phyloP scores from a whole-genome alignment of 805 yeast species.

The Yamadazyma philogaea region DNA sequence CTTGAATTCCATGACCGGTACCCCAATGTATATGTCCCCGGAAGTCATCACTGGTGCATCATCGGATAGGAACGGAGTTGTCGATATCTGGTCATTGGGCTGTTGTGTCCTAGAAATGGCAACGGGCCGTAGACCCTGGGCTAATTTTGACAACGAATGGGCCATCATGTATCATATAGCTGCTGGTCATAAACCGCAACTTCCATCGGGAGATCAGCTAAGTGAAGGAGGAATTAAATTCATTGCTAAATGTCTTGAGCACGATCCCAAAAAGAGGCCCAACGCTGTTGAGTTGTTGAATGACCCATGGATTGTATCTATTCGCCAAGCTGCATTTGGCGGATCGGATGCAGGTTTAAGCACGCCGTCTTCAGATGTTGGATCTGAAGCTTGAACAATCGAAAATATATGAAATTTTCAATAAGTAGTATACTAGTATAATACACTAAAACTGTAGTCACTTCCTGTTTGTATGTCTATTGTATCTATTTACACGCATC shows the following conservation, averaged over 20 bases:
- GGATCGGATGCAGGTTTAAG: constrained; percentile 28
- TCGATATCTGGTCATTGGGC: constrained; percentile 95
- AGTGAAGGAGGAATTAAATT: constrained; percentile 71
- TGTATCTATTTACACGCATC: constrained; percentile 11
- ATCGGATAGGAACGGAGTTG: constrained; percentile 58
- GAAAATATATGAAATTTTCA: not conserved
- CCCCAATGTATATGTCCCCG: constrained; percentile 99
- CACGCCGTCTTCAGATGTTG: constrained; percentile 36
- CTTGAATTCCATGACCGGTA: constrained; percentile 70
- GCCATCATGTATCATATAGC: constrained; percentile 98
- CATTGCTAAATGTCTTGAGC: constrained; percentile 71
- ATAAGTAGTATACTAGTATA: not conserved
- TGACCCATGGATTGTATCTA: constrained; percentile 86
- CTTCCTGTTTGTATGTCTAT: constrained; percentile 1
- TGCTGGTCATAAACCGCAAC: constrained; percentile 85
- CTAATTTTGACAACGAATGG: constrained; percentile 93
- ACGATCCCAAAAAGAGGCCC: constrained; percentile 76
- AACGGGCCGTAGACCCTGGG: constrained; percentile 96
- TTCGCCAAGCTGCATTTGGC: constrained; percentile 66
- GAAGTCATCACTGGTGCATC: constrained; percentile 83
- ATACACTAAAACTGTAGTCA: not conserved
- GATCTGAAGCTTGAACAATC: constrained; percentile 4
- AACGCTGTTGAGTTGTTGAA: constrained; percentile 79
- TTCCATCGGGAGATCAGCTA: constrained; percentile 77
- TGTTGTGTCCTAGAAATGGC: constrained; percentile 96